A percentile compares a stretch with the other conserved stretches of the same genome.
Conservation (phyloP, 2,329 filamentous ascomycete genomes). For the Aspergillus fumigatiaffinis region DNA sequence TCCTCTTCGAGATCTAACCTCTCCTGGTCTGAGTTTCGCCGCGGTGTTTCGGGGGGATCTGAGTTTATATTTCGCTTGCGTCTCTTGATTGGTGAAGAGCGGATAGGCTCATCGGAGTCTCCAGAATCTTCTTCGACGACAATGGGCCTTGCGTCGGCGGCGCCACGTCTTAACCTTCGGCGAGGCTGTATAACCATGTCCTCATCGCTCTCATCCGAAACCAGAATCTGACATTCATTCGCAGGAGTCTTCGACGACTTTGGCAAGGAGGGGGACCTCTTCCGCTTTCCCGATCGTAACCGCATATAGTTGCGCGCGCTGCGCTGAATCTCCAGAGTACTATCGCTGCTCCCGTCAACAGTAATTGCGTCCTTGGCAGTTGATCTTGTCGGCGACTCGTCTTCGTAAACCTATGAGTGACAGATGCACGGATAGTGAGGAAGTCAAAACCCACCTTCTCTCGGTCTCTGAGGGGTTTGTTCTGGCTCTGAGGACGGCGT, state of each 20-base stretch:
- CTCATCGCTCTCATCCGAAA: conserved; percentile 24
- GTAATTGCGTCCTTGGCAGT: not conserved
- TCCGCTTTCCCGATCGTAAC: conserved; percentile 10
- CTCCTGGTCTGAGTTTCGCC: conserved; percentile 26
- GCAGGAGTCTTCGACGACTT: conserved; percentile 3
- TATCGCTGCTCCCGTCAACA: conserved; percentile 13
- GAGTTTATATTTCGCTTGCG: conserved; percentile 12
- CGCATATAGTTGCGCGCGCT: conserved; percentile 12
- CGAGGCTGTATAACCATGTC: conserved; percentile 21
- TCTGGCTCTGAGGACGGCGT: not conserved
- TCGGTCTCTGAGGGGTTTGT: not conserved
- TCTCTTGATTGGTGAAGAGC: conserved; percentile 27
- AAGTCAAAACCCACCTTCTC: not conserved
- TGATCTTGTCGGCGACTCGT: not conserved
- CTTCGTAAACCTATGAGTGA: not conserved
- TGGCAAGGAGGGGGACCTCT: conserved; percentile 9
- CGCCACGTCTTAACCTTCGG: conserved; percentile 27
- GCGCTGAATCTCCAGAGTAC: conserved; percentile 9
- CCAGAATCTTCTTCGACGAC: conserved; percentile 27
- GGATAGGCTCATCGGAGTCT: conserved; percentile 22
- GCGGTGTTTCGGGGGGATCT: conserved; percentile 21
- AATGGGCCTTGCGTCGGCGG: conserved; percentile 20
- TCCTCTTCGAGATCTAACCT: conserved; percentile 44
- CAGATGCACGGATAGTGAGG: not conserved
- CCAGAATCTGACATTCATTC: not conserved